These are phyloP conservation scores for Symbiodinium natans DNA, from an alignment of 73 alveolate genomes.

Conservation along the genomic window DNA sequence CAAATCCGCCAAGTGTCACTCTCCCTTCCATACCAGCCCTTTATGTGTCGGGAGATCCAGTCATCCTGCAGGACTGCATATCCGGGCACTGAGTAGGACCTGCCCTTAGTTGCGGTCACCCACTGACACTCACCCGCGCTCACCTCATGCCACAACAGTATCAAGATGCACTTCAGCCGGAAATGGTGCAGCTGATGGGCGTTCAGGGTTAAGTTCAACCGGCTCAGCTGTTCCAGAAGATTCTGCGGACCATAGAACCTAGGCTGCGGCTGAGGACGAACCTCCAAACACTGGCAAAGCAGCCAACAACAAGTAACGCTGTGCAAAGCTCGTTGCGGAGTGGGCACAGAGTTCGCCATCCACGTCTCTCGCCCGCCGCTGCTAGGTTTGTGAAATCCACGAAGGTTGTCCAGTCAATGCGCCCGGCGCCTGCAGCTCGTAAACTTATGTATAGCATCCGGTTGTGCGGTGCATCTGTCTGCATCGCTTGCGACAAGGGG, in stretches of 20 bases:
- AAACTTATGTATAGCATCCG: neutral
- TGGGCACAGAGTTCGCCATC: constrained; percentile 69
- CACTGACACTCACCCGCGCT: too few relatives aligned
- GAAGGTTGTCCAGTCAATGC: constrained; percentile 83
- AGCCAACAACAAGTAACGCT: neutral
- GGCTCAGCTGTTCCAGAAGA: constrained; percentile 40
- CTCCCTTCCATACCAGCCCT: constrained; percentile 88
- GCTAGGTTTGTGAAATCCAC: constrained; percentile 89
- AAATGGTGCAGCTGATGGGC: neutral
- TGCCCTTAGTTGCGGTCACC: neutral
- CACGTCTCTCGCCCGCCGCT: constrained; percentile 75
- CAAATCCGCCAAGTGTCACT: neutral
- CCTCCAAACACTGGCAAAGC: neutral
- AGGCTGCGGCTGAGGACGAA: neutral
- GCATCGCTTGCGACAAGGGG: neutral
- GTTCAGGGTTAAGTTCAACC: constrained; percentile 27
- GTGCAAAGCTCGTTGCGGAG: neutral
- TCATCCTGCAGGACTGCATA: constrained; percentile 58
- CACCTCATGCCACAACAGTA: too few relatives aligned
- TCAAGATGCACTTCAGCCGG: neutral
- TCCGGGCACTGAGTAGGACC: constrained; percentile 51
- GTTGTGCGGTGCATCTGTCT: neutral
- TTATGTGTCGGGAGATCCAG: constrained; percentile 59
- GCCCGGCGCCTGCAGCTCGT: constrained; percentile 85
- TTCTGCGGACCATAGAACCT: constrained; percentile 91